Conservation (phyloP, 1,139 yeast species). For the Yamadazyma dushanensis region DNA sequence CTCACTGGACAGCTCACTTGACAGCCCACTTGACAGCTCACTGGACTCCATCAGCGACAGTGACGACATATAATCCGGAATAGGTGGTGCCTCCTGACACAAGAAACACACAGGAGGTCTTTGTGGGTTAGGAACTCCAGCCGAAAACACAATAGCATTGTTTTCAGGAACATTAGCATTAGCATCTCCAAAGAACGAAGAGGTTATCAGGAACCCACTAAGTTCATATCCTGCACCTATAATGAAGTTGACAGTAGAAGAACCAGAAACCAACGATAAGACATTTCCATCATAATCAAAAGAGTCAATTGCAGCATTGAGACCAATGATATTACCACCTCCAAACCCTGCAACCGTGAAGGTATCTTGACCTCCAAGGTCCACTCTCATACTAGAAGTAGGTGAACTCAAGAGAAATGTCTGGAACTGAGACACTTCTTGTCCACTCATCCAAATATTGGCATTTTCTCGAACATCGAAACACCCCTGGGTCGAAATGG, state of each 20-base stretch:
- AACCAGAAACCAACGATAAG: slow-evolving; percentile 6
- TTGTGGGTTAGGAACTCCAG: slow-evolving; percentile 7
- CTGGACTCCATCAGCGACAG: neutral
- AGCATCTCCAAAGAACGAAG: slow-evolving; percentile 8
- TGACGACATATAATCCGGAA: neutral
- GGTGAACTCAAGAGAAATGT: slow-evolving; percentile 15
- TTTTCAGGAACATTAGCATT: slow-evolving; percentile 13
- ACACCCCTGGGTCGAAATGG: slow-evolving; percentile 23
- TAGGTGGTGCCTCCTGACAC: neutral
- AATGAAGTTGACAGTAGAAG: slow-evolving; percentile 15
- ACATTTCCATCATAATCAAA: slow-evolving; percentile 3
- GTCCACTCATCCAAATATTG: slow-evolving; percentile 9
- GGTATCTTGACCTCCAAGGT: slow-evolving; percentile 11
- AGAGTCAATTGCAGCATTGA: slow-evolving; percentile 14
- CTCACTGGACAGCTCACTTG: too few species aligned
- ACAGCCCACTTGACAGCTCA: neutral
- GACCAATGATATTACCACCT: slow-evolving; percentile 21
- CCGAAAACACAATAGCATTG: slow-evolving; percentile 15
- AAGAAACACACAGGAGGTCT: neutral
- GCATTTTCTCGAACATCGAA: slow-evolving; percentile 16
- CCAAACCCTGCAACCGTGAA: slow-evolving; percentile 23
- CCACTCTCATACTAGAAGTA: slow-evolving; percentile 15
- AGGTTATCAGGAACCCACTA: slow-evolving; percentile 7
- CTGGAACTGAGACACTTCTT: slow-evolving; percentile 14
- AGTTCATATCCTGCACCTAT: slow-evolving; percentile 20